phyloP scores from a whole-genome alignment of 2,329 filamentous ascomycete species.

The Aspergillus bombycis region DNA sequence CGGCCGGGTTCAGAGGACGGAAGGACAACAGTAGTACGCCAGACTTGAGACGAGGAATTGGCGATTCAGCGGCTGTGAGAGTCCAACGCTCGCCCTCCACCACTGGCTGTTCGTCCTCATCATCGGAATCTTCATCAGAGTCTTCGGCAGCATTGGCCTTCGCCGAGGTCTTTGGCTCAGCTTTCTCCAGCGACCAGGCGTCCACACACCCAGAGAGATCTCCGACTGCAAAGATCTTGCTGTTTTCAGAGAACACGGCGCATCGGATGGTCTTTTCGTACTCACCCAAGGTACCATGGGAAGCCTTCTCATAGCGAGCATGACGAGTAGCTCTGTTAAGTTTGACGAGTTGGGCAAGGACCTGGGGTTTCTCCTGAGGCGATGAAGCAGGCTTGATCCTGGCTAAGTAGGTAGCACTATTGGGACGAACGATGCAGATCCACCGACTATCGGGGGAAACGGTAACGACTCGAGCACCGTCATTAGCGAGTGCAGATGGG shows the following conservation, averaged over 20 bases:
- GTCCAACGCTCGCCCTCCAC: constrained; percentile 72
- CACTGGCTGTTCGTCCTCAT: constrained; percentile 51
- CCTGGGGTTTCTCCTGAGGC: constrained; percentile 46
- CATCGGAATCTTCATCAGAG: constrained; percentile 54
- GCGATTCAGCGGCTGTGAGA: constrained; percentile 69
- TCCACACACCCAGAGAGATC: constrained; percentile 87
- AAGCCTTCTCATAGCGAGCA: constrained; percentile 47
- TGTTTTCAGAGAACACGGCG: constrained; percentile 77
- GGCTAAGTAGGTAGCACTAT: constrained; percentile 61
- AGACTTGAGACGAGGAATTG: constrained; percentile 69
- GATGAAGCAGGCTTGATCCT: constrained; percentile 48
- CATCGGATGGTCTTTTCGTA: constrained; percentile 79
- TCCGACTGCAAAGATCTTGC: constrained; percentile 74
- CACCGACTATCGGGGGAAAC: constrained; percentile 53
- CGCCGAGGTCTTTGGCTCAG: constrained; percentile 36
- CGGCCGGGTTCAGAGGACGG: constrained; percentile 45
- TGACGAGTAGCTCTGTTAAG: constrained; percentile 42
- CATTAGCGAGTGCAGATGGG: constrained; percentile 57
- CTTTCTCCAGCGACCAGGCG: constrained; percentile 73
- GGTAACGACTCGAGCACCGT: constrained; percentile 68
- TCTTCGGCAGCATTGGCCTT: constrained; percentile 49
- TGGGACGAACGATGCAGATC: constrained; percentile 59
- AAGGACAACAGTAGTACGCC: constrained; percentile 72
- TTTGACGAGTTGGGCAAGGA: constrained; percentile 48
- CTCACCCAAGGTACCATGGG: constrained; percentile 69